Evolutionary conservation across 306 rosid species (phyloP).

Genomic region (Nissolia schottii): DNA sequence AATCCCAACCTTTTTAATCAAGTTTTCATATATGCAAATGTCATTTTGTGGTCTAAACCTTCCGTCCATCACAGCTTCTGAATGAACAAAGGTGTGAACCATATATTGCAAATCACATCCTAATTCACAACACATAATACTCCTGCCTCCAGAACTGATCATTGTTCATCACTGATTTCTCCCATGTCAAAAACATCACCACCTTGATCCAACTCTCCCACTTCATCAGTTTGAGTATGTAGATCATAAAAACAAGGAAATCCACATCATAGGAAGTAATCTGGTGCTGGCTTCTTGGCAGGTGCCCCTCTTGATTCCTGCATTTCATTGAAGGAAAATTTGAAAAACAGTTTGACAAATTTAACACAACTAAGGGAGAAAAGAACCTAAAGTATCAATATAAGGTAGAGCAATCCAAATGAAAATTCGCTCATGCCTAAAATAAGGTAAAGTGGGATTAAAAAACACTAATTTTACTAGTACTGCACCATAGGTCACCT

Average conservation of each 20-base stretch:
- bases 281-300: conserved; percentile 94
- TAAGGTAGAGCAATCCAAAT: conserved; percentile 1
- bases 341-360: background rate
- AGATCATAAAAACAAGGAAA: conserved; percentile 14
- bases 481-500: background rate
- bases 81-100: conserved; percentile 39
- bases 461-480: background rate
- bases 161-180: conserved; percentile 11
- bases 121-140: conserved; percentile 54
- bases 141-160: conserved; percentile 30
- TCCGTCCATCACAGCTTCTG: conserved; percentile 32
- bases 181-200: conserved; percentile 12
- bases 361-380: background rate
- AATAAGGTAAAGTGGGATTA: background rate
- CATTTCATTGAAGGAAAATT: background rate
- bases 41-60: conserved; percentile 29
- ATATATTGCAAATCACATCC: conserved; percentile 42
- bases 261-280: conserved; percentile 69
- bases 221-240: conserved; percentile 37
- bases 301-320: conserved; percentile 96
- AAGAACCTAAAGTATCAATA: background rate
- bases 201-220: conserved; percentile 27
- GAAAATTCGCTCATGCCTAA: background rate
- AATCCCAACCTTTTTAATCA: conserved; percentile 34
- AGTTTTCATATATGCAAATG: conserved; percentile 39